phyloP scores from a whole-genome alignment of 2,329 filamentous ascomycete genomes.

The Nothophaeocryptopus gaeumannii region DNA sequence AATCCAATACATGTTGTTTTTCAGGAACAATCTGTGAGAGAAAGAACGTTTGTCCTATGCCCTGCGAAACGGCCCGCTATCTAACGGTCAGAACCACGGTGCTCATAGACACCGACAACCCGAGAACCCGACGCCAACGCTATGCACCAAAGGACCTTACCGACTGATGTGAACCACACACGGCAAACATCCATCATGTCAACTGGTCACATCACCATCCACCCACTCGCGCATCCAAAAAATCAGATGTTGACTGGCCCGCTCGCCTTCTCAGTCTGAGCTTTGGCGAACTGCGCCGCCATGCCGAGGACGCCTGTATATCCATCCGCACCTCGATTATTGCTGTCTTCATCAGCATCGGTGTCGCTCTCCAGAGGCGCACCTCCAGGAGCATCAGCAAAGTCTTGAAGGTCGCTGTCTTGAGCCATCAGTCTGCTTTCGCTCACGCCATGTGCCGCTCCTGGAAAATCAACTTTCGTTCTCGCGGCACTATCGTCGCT shows the following conservation, averaged over 20 bases:
- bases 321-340: conserved; percentile 39
- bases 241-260: conserved; percentile 18
- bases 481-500: conserved; percentile 3
- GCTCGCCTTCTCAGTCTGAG: conserved; percentile 49
- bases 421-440: conserved; percentile 49
- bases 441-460: conserved; percentile 21
- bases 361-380: conserved; percentile 35
- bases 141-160: not conserved
- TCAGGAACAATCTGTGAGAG: not conserved
- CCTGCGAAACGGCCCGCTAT: no score
- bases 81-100: no score
- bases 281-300: conserved; percentile 65
- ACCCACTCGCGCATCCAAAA: not conserved
- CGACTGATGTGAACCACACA: no score
- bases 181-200: not conserved
- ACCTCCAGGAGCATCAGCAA: conserved; percentile 34
- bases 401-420: conserved; percentile 60
- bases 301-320: conserved; percentile 60
- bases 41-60: not conserved
- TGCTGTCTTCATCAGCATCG: conserved; percentile 45
- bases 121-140: not conserved
- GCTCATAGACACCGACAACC: no score
- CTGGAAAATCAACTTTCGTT: not conserved
- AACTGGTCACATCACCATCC: not conserved
- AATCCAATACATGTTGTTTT: no score